Conservation (phyloP, 306 rosid genomes). For the Trifolium repens region DNA sequence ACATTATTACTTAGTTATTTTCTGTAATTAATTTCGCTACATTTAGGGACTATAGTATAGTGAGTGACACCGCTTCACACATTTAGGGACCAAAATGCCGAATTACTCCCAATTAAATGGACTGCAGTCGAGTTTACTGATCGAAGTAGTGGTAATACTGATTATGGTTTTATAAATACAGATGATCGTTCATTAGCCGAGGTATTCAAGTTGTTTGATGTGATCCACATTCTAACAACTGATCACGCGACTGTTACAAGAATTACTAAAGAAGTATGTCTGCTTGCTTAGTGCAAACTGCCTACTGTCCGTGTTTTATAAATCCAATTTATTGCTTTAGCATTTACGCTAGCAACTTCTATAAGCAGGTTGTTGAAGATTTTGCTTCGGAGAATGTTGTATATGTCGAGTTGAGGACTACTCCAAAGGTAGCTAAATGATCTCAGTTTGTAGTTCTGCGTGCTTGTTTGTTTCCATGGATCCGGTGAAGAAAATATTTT, state of each 20-base stretch:
- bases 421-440: constrained; percentile 72
- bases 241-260: constrained; percentile 76
- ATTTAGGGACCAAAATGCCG: neutral
- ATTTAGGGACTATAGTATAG: neutral
- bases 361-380: constrained; percentile 80
- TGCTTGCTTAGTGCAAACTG: constrained; percentile 35
- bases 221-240: constrained; percentile 82
- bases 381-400: constrained; percentile 91
- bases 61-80: neutral
- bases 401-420: constrained; percentile 88
- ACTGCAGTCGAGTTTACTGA: neutral
- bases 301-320: neutral
- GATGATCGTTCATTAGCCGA: constrained; percentile 79
- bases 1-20: neutral
- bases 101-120: too few relatives aligned
- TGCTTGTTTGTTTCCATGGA: neutral
- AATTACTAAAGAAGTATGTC: constrained; percentile 86
- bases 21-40: neutral
- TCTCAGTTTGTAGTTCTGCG: constrained; percentile 23
- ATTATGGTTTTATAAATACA: constrained; percentile 46
- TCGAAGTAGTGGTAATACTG: neutral
- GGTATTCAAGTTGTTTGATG: constrained; percentile 88
- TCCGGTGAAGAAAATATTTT: constrained; percentile 36
- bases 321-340: constrained; percentile 18
- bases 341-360: constrained; percentile 30